A percentile compares a stretch with the other conserved stretches of the same genome.
Conservation (phyloP, 2,329 filamentous ascomycete genomes). For the Thelonectria blattea region DNA sequence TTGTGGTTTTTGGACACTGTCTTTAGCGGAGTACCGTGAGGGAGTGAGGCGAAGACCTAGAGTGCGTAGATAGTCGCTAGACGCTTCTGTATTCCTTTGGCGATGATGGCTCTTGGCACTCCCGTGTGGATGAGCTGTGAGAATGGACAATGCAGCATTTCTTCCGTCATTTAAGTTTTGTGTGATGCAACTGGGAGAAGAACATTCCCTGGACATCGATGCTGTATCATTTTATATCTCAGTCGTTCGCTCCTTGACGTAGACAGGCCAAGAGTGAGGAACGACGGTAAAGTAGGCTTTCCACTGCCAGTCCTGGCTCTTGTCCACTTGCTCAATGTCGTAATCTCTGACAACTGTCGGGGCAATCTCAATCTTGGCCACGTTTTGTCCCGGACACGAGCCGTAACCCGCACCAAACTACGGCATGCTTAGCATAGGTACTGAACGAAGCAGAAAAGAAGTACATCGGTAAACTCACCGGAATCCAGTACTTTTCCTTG, state of each 20-base stretch:
- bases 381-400: conserved; percentile 26
- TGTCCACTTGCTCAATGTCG: conserved; percentile 19
- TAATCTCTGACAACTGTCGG: conserved; percentile 26
- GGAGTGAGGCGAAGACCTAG: conserved; percentile 1
- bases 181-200: too few relatives aligned
- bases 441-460: too few relatives aligned
- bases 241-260: neutral
- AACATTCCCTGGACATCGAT: too few relatives aligned
- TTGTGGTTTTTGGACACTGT: conserved; percentile 9
- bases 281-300: conserved; percentile 21
- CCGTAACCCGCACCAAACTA: conserved; percentile 25
- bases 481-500: conserved; percentile 20
- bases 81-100: conserved; percentile 8
- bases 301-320: conserved; percentile 23
- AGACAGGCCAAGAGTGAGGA: conserved; percentile 21
- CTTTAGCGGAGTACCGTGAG: neutral
- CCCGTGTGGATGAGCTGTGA: too few relatives aligned
- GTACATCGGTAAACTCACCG: neutral
- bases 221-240: too few relatives aligned
- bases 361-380: conserved; percentile 25
- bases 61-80: conserved; percentile 11
- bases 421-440: too few relatives aligned
- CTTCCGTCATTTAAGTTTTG: too few relatives aligned
- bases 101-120: neutral
- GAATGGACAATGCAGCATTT: too few relatives aligned